phyloP scores from a whole-genome alignment of 768 basidiomycete species.

The Crassisporium funariophilum region DNA sequence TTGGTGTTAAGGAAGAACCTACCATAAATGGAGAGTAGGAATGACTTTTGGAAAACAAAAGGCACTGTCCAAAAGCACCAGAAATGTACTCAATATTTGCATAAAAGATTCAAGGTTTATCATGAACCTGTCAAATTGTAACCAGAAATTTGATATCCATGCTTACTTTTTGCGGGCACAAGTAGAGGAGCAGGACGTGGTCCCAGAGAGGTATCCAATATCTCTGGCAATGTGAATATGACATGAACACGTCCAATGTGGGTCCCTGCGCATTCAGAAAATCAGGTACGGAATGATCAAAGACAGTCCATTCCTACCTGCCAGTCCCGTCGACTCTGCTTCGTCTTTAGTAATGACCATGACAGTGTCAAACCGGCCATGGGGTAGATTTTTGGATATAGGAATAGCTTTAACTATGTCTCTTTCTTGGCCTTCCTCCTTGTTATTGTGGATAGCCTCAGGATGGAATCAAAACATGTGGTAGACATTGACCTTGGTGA shows the following conservation, averaged over 20 bases:
- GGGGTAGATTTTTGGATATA: constrained; percentile 6
- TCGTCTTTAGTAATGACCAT: constrained; percentile 13
- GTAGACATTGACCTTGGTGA: constrained; percentile 22
- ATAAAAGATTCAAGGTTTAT: too few relatives aligned
- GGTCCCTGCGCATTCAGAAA: constrained; percentile 10
- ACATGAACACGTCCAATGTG: constrained; percentile 19
- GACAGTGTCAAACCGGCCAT: constrained; percentile 28
- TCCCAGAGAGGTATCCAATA: constrained; percentile 1
- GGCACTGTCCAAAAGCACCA: too few relatives aligned
- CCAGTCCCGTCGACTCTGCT: constrained; percentile 25
- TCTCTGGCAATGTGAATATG: constrained; percentile 22
- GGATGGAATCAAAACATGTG: constrained; percentile 25
- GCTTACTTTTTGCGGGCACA: too few relatives aligned
- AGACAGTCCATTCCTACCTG: constrained; percentile 10
- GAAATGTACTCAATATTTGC: too few relatives aligned
- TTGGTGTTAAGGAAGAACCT: too few relatives aligned
- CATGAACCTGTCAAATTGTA: too few relatives aligned
- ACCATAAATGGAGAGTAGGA: too few relatives aligned
- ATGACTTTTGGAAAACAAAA: too few relatives aligned
- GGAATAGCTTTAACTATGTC: constrained; percentile 24
- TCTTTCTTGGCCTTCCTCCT: constrained; percentile 16
- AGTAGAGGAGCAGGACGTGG: constrained; percentile 10
- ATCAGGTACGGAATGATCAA: background rate
- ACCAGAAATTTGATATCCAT: too few relatives aligned
- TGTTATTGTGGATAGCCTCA: constrained; percentile 15